Percentiles rank a stretch among this genome's conserved stretches.
Evolutionary conservation across 805 yeast species (phyloP).

Genomic region (Kuraishia molischiana): DNA sequence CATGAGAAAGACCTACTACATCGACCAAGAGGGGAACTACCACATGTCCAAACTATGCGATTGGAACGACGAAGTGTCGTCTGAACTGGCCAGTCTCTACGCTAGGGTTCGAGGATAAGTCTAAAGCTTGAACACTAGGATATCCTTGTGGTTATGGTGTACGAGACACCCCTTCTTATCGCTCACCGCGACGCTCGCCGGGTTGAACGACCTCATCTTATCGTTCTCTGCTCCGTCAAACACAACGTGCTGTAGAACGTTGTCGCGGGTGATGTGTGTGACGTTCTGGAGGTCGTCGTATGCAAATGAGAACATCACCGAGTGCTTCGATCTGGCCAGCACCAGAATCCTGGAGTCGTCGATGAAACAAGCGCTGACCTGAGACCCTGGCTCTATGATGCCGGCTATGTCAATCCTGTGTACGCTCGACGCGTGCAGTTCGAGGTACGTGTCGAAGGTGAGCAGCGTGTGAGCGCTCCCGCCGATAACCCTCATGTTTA

Average conservation of each 20-base stretch:
- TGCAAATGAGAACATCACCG: conserved; percentile 10
- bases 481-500: no score
- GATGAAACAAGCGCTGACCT: not conserved
- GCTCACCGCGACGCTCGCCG: conserved; percentile 23
- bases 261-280: not conserved
- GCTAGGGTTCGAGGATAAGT: not conserved
- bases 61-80: not conserved
- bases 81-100: not conserved
- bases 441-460: no score
- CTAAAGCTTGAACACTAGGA: conserved; percentile 21
- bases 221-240: conserved; percentile 6
- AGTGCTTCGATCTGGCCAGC: conserved; percentile 6
- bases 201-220: conserved; percentile 11
- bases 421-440: no score
- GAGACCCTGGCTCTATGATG: no score
- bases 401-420: conserved; percentile 7
- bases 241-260: not conserved
- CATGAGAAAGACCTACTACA: not conserved
- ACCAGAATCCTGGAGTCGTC: not conserved
- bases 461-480: no score
- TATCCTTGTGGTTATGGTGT: conserved; percentile 28
- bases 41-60: not conserved
- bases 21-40: not conserved
- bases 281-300: conserved; percentile 6
- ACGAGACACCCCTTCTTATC: conserved; percentile 26